A percentile compares a stretch with the other conserved stretches of the same genome.
These are phyloP conservation scores for Tetrahymena borealis DNA, from an alignment of 73 alveolate species.

Conservation along the genomic window DNA sequence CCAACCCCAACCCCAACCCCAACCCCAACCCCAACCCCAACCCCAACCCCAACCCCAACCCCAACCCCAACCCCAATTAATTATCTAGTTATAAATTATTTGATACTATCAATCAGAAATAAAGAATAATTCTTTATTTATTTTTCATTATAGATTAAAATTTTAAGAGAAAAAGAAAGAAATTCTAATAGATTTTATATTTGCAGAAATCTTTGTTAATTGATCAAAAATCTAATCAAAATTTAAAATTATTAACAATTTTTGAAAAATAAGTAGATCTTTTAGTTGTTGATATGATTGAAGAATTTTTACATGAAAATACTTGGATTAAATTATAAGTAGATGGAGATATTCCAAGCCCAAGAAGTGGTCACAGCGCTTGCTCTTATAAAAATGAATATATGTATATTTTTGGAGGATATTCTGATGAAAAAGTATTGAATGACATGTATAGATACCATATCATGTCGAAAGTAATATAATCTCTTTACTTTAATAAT, in stretches of 20 bases:
- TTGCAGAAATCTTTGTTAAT: background rate
- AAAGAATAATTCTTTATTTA: background rate
- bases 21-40: no score
- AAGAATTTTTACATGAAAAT: background rate
- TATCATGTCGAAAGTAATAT: slow-evolving; percentile 12
- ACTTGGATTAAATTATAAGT: background rate
- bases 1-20: no score
- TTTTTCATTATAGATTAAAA: background rate
- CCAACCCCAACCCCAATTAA: background rate
- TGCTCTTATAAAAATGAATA: slow-evolving; percentile 2
- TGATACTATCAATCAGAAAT: no score
- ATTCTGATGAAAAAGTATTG: background rate
- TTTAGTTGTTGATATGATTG: no score
- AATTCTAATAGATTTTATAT: background rate
- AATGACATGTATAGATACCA: slow-evolving; percentile 20
- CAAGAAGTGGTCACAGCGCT: slow-evolving; percentile 34
- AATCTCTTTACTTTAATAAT: background rate
- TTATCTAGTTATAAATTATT: background rate
- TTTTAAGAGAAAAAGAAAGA: background rate
- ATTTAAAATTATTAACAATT: background rate
- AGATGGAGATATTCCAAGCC: slow-evolving; percentile 18
- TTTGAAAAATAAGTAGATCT: background rate
- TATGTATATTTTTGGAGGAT: slow-evolving; percentile 35
- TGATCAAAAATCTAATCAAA: background rate
- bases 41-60: slow-evolving; percentile 2